Evolutionary conservation across 1,284 basidiomycete species (phyloP).

Genomic region (Trametes sp.): DNA sequence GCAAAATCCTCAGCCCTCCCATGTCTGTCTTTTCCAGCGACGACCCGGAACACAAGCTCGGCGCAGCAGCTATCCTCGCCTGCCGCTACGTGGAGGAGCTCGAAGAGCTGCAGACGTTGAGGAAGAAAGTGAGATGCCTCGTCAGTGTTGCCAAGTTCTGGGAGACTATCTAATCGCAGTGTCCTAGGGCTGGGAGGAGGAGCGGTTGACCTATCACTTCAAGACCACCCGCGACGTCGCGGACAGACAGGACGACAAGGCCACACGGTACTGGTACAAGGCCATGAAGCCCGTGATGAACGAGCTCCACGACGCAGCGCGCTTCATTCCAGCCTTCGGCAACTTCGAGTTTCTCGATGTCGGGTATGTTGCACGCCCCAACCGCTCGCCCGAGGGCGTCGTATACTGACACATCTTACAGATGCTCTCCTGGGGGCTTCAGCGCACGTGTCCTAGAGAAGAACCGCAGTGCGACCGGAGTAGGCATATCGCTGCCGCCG

Average conservation of each 20-base stretch:
- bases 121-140: conserved; percentile 4
- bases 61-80: background rate
- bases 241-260: background rate
- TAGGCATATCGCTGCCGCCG: conserved; percentile 39
- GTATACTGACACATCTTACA: conserved; percentile 6
- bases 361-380: conserved; percentile 28
- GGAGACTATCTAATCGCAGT: background rate
- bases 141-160: too few relatives aligned
- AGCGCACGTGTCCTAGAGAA: conserved; percentile 37
- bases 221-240: conserved; percentile 6
- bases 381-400: background rate
- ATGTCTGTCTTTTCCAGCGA: background rate
- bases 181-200: conserved; percentile 22
- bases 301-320: conserved; percentile 35
- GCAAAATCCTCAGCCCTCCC: too few relatives aligned
- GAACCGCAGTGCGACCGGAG: conserved; percentile 33
- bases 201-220: conserved; percentile 20
- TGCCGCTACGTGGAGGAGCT: conserved; percentile 4
- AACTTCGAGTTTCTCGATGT: conserved; percentile 37
- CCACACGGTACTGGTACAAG: conserved; percentile 17
- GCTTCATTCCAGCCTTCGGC: conserved; percentile 29
- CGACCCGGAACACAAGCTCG: background rate
- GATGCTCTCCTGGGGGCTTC: conserved; percentile 42
- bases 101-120: background rate
- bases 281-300: conserved; percentile 34